Base-by-base conservation (phyloP, 371 early-diverging fungal species). In the Mortierella sp. region DNA sequence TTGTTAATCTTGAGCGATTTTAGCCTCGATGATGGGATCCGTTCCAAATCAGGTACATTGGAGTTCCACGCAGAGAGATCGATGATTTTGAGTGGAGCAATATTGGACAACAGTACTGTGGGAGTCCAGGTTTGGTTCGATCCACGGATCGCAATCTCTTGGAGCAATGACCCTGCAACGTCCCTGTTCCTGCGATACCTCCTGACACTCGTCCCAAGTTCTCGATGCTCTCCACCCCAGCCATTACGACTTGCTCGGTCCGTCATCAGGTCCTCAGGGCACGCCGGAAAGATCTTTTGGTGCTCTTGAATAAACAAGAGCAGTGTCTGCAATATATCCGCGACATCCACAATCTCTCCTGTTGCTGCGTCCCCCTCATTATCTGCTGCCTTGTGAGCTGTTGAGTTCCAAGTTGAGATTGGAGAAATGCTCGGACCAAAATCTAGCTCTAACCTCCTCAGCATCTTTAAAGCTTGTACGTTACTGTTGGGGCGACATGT, bases 61-160 rank as follows among this genome's bases (percentile, higher is more conserved):
- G 62, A 54, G 56, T 76, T 71, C 77, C 77, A 76, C 1, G 65
- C 71, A 10, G 77, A 76, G 26, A 76, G 64, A 43, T 76, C 77
- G 28, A 76, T 54, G 3, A 72, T 56, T 32, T 76, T 63, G 37
- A 76, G 45, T 0, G 77, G 72, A 6, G 67, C 40, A 26, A 76
- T 68, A 28, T 61, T 19, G 19, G 66, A n/a, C 23, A 76, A 45
- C 0, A 76, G 47, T 0, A 40, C 65, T 0, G 26, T 42, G 4
- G 77, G 77, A 2, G 54, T 61, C 77, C 77, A 76, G 1, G n/a
- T 31, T 1, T 12, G 2, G 26, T 71, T 32, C 3, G 53, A 3
- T 17, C 77, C 77, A 19, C 77, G 59, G 56, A 76, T 56, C 45
- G 65, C 59, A 15, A 76, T 13, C 26, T 76, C 72, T 26, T 64